A percentile compares a stretch with the other conserved stretches of the same genome.
Evolutionary conservation across 352 stramenopile species (phyloP).

Genomic region (Phytopythium boreale): DNA sequence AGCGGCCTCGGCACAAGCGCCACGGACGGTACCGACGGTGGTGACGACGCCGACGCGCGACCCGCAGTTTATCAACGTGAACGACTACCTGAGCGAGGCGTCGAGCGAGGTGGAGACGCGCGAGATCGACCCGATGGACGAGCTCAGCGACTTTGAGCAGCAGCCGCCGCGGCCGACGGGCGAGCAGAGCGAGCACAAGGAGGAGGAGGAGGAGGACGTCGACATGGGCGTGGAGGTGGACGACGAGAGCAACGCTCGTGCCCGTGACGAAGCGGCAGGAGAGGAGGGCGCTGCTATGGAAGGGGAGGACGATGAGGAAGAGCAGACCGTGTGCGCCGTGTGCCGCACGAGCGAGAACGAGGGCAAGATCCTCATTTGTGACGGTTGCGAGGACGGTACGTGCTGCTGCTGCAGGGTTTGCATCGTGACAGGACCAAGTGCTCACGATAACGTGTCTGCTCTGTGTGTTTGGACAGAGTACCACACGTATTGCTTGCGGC

Average conservation of each 20-base stretch:
- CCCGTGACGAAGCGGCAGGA: neutral
- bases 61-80: slow-evolving; percentile 24
- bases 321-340: slow-evolving; percentile 33
- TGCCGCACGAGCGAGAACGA: slow-evolving; percentile 41
- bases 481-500: slow-evolving; percentile 58
- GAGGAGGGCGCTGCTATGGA: slow-evolving; percentile 2
- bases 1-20: neutral
- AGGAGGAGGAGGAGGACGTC: slow-evolving; percentile 15
- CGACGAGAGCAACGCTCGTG: neutral
- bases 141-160: slow-evolving; percentile 57
- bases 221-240: slow-evolving; percentile 21
- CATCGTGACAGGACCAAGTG: neutral
- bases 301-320: slow-evolving; percentile 16
- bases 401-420: neutral
- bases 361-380: slow-evolving; percentile 47
- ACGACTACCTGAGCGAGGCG: slow-evolving; percentile 38
- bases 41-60: slow-evolving; percentile 1
- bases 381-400: slow-evolving; percentile 42
- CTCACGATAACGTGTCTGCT: neutral
- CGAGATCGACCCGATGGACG: slow-evolving; percentile 64
- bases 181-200: neutral
- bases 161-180: slow-evolving; percentile 9
- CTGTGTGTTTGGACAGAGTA: slow-evolving; percentile 24
- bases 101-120: slow-evolving; percentile 44
- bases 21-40: neutral